These are phyloP conservation scores for Lentinula guzmanii DNA, from an alignment of 768 basidiomycete genomes.

Conservation along the genomic window DNA sequence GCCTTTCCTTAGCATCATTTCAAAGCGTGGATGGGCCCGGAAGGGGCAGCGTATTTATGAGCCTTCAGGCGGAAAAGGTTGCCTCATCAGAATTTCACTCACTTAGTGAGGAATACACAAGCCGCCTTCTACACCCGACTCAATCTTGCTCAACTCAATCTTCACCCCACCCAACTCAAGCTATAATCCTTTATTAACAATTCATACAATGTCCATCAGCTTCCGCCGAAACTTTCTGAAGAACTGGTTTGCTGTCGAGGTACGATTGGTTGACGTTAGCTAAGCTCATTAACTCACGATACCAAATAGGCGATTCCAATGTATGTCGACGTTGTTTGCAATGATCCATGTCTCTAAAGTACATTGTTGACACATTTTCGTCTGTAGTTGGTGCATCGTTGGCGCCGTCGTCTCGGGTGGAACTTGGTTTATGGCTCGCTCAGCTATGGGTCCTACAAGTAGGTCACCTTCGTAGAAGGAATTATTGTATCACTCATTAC, in stretches of 20 bases:
- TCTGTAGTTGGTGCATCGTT: constrained; percentile 39
- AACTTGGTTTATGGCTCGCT: constrained; percentile 33
- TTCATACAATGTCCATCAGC: neutral
- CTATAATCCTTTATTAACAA: neutral
- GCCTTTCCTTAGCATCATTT: neutral
- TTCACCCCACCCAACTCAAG: neutral
- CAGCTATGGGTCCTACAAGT: constrained; percentile 31
- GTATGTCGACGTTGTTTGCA: constrained; percentile 20
- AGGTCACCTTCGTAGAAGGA: neutral
- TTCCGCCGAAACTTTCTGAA: constrained; percentile 2
- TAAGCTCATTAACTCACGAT: neutral
- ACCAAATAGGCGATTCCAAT: constrained; percentile 41
- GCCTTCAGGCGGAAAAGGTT: neutral
- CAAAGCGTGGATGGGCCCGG: neutral
- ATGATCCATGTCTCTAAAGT: neutral
- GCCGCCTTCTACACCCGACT: neutral
- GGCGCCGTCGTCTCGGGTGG: constrained; percentile 42
- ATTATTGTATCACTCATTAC: neutral
- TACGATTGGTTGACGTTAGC: neutral
- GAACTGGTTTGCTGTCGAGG: constrained; percentile 8
- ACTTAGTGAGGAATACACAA: neutral
- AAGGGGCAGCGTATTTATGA: neutral
- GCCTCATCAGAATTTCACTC: neutral
- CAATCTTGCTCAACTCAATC: neutral
- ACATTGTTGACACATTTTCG: neutral